Evolutionary conservation across 306 rosid genomes (phyloP).

Genomic region (Vigna angularis): DNA sequence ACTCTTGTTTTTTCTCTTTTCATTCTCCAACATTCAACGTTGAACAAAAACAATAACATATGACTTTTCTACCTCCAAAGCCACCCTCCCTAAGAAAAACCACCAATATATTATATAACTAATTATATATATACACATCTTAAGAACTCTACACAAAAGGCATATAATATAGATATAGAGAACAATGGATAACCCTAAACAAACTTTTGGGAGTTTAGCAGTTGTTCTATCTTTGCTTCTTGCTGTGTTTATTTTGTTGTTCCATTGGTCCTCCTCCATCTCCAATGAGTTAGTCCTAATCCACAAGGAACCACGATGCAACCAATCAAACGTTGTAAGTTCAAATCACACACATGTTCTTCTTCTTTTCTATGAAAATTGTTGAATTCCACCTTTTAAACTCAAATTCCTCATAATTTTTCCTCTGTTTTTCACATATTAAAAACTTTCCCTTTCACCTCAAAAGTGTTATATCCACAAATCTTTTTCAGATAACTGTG

Average conservation of each 20-base stretch:
- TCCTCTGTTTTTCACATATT: too few relatives aligned
- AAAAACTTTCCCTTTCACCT: too few relatives aligned
- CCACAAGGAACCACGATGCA: constrained; percentile 20
- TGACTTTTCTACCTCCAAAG: neutral
- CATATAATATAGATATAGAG: neutral
- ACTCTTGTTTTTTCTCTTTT: neutral
- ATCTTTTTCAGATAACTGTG: too few relatives aligned
- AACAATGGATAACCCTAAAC: constrained; percentile 45
- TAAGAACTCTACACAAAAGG: neutral
- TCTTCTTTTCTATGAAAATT: neutral
- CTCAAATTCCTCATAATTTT: too few relatives aligned
- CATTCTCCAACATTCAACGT: neutral
- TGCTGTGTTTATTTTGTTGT: constrained; percentile 42
- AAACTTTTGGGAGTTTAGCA: constrained; percentile 39
- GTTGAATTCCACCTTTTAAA: too few relatives aligned
- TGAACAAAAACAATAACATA: neutral
- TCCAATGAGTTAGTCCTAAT: constrained; percentile 24
- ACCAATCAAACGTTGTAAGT: constrained; percentile 42
- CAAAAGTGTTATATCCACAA: too few relatives aligned
- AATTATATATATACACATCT: neutral
- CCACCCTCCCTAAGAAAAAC: neutral
- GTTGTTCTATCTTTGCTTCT: constrained; percentile 44
- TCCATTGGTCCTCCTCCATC: constrained; percentile 50
- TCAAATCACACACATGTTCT: neutral
- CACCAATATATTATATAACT: neutral